These are phyloP conservation scores for Aspergillus proliferans DNA, from an alignment of 2,329 filamentous ascomycete species.

Conservation along the genomic window DNA sequence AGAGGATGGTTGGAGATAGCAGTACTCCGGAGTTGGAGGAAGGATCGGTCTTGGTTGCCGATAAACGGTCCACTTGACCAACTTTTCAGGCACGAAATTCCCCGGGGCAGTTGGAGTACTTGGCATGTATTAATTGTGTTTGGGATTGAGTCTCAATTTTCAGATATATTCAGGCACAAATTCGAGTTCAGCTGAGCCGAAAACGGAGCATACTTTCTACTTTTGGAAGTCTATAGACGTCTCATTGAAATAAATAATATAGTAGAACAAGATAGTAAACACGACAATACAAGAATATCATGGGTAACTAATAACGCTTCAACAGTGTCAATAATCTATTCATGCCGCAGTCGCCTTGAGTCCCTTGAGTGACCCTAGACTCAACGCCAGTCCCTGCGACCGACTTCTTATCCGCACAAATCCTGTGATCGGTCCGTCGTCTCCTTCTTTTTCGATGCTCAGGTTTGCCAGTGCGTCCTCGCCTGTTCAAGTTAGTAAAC, in stretches of 20 bases:
- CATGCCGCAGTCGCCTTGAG: constrained; percentile 62
- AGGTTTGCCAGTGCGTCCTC: constrained; percentile 97
- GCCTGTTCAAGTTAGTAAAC: constrained; percentile 50
- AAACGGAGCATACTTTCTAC: too few species aligned
- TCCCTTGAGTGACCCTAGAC: constrained; percentile 88
- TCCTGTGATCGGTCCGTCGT: constrained; percentile 89
- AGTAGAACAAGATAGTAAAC: constrained; percentile 9
- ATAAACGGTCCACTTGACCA: too few species aligned
- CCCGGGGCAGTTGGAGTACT: too few species aligned
- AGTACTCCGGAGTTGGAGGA: too few species aligned
- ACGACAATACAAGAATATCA: constrained; percentile 18
- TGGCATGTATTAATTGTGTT: too few species aligned
- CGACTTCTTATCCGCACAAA: constrained; percentile 97
- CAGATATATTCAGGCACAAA: too few species aligned
- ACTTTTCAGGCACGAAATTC: too few species aligned
- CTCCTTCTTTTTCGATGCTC: constrained; percentile 95
- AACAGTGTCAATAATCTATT: constrained; percentile 23
- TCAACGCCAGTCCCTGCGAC: constrained; percentile 89
- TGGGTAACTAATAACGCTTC: constrained; percentile 25
- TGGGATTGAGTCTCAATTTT: too few species aligned
- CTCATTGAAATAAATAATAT: not conserved
- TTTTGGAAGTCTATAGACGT: too few species aligned
- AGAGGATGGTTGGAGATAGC: too few species aligned
- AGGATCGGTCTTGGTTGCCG: too few species aligned
- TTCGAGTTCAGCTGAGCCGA: too few species aligned